Percentiles rank a stretch among this genome's conserved stretches.
Conservation (phyloP, 305 asterid species). For the Salvia sclarea region DNA sequence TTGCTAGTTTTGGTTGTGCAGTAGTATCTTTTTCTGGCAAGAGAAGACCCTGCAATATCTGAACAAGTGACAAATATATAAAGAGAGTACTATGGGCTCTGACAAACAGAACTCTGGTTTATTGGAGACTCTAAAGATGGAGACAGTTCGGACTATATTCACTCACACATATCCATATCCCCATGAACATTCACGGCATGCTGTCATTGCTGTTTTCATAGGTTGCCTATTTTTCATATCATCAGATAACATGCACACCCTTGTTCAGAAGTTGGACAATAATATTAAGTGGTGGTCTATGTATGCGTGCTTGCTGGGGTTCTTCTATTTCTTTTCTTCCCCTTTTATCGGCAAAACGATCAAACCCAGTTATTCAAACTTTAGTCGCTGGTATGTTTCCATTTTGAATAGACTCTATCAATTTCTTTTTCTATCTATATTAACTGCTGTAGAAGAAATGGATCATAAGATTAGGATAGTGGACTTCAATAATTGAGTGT, state of each 20-base stretch:
- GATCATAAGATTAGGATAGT: background rate
- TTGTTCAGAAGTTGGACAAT: constrained; percentile 94
- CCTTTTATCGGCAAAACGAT: constrained; percentile 95
- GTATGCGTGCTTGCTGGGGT: constrained; percentile 95
- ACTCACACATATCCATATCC: constrained; percentile 94
- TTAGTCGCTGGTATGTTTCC: constrained; percentile 81
- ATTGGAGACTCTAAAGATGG: constrained; percentile 81
- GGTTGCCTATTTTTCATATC: constrained; percentile 97
- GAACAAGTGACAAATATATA: constrained; percentile 33
- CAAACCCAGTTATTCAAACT: constrained; percentile 95
- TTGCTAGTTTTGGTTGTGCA: constrained; percentile 34
- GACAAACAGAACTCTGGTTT: constrained; percentile 66
- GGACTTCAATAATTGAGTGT: constrained; percentile 20
- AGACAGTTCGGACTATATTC: constrained; percentile 88
- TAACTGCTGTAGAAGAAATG: background rate
- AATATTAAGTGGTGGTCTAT: constrained; percentile 99
- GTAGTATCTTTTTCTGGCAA: constrained; percentile 39
- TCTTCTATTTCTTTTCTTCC: constrained; percentile 97
- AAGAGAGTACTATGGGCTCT: constrained; percentile 55
- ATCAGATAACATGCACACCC: constrained; percentile 94
- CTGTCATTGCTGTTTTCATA: constrained; percentile 85
- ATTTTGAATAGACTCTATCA: constrained; percentile 1
- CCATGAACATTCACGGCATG: constrained; percentile 96
- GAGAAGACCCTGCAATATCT: constrained; percentile 27
- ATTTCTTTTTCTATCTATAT: constrained; percentile 1